These are phyloP conservation scores for Tetrahymena elliotti DNA, from an alignment of 73 alveolate genomes.

Conservation along the genomic window DNA sequence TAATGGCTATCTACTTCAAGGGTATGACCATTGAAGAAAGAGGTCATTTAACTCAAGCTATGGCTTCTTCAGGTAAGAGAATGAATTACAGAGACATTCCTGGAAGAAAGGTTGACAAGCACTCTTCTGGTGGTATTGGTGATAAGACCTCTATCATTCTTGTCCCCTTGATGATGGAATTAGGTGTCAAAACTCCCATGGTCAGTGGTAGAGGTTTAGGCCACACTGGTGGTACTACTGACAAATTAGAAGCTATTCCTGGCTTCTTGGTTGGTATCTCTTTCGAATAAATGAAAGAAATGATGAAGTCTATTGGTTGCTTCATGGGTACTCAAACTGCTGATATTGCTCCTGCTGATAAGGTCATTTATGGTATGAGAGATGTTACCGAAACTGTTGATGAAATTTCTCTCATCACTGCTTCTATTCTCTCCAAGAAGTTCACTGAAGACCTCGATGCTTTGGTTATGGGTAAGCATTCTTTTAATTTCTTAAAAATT, in stretches of 20 bases:
- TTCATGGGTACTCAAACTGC: conserved; percentile 51
- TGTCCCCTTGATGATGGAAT: conserved; percentile 40
- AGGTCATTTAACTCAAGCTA: conserved; percentile 42
- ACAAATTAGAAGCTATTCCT: conserved; percentile 50
- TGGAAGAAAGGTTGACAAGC: conserved; percentile 47
- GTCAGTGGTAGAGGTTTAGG: conserved; percentile 56
- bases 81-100: conserved; percentile 46
- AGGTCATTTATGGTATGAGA: conserved; percentile 46
- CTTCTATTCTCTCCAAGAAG: conserved; percentile 55
- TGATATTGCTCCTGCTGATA: conserved; percentile 53
- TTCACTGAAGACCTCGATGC: conserved; percentile 50
- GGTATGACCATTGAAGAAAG: conserved; percentile 59
- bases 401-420: conserved; percentile 46
- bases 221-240: conserved; percentile 57
- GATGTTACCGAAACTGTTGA: conserved; percentile 56
- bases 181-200: conserved; percentile 29
- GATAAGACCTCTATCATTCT: conserved; percentile 47
- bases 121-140: conserved; percentile 58
- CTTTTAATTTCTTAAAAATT: not conserved
- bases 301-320: conserved; percentile 31
- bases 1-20: conserved; percentile 49
- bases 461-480: conserved; percentile 5
- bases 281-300: conserved; percentile 39
- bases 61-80: conserved; percentile 48
- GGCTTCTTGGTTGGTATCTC: conserved; percentile 47